Conservation (phyloP, 2,329 filamentous ascomycete genomes). For the Sclerotinia minor region DNA sequence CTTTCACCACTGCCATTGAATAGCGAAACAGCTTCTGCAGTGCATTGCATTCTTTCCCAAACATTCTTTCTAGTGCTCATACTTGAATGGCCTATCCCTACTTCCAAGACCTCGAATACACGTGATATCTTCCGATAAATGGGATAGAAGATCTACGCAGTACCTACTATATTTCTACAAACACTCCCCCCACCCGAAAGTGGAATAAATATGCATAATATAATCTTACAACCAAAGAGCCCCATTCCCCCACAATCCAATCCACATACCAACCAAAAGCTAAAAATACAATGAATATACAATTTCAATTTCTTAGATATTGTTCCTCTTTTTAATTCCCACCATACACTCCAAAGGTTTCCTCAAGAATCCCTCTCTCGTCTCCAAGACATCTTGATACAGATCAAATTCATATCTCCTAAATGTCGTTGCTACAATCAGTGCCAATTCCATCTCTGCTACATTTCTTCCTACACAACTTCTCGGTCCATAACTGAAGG, state of each 20-base stretch:
- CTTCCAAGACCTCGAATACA: too few species aligned
- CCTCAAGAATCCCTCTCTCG: constrained; percentile 75
- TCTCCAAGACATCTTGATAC: constrained; percentile 66
- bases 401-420: constrained; percentile 60
- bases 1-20: too few species aligned
- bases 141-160: too few species aligned
- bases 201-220: background rate
- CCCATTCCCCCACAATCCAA: too few species aligned
- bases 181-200: too few species aligned
- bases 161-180: too few species aligned
- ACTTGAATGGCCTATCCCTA: too few species aligned
- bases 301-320: constrained; percentile 8
- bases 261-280: background rate
- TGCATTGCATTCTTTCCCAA: too few species aligned
- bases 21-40: too few species aligned
- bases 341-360: constrained; percentile 73
- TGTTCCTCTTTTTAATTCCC: constrained; percentile 42
- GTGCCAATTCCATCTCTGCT: constrained; percentile 83
- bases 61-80: too few species aligned
- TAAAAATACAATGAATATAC: background rate
- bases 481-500: constrained; percentile 70
- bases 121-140: too few species aligned
- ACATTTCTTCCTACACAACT: constrained; percentile 78
- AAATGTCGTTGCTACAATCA: constrained; percentile 70
- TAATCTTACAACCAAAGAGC: background rate